Conservation (phyloP, 768 basidiomycete species). For the Harrya chromipes region DNA sequence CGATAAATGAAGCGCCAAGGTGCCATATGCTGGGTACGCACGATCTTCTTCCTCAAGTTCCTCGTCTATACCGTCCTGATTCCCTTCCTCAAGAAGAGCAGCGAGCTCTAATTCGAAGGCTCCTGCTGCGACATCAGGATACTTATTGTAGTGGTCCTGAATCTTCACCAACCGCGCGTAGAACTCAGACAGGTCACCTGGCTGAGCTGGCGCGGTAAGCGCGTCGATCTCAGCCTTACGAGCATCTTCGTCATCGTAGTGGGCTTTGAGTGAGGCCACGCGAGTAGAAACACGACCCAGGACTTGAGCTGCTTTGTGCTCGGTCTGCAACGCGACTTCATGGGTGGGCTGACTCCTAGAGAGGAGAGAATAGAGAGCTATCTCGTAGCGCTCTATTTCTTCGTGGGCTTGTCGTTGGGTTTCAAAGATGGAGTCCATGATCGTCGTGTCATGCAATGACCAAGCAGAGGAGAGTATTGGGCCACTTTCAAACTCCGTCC, state of each 20-base stretch:
- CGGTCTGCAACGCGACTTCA: constrained; percentile 64
- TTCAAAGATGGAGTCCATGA: constrained; percentile 93
- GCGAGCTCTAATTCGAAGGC: constrained; percentile 83
- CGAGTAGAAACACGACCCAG: constrained; percentile 78
- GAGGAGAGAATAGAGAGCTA: constrained; percentile 80
- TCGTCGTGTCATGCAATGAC: too few species aligned
- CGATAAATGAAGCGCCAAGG: constrained; percentile 7
- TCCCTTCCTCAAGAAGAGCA: constrained; percentile 72
- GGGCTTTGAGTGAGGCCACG: constrained; percentile 57
- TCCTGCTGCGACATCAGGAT: constrained; percentile 84
- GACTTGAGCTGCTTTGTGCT: constrained; percentile 90
- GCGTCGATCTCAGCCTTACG: constrained; percentile 65
- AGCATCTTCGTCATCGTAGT: constrained; percentile 76
- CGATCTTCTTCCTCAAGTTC: constrained; percentile 82
- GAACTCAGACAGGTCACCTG: constrained; percentile 86
- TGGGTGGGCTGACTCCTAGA: constrained; percentile 63
- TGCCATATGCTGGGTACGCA: constrained; percentile 41
- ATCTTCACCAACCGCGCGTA: constrained; percentile 94
- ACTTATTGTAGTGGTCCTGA: constrained; percentile 94
- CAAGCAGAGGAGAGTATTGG: neutral
- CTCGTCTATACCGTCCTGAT: constrained; percentile 64
- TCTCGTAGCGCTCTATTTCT: constrained; percentile 90
- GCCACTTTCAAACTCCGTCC: constrained; percentile 55
- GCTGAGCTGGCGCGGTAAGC: constrained; percentile 55
- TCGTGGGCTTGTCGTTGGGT: constrained; percentile 94